Percentiles rank a stretch among this genome's conserved stretches.
These are phyloP conservation scores for Chaetomium strumarium DNA, from an alignment of 2,329 filamentous ascomycete genomes.

Conservation along the genomic window DNA sequence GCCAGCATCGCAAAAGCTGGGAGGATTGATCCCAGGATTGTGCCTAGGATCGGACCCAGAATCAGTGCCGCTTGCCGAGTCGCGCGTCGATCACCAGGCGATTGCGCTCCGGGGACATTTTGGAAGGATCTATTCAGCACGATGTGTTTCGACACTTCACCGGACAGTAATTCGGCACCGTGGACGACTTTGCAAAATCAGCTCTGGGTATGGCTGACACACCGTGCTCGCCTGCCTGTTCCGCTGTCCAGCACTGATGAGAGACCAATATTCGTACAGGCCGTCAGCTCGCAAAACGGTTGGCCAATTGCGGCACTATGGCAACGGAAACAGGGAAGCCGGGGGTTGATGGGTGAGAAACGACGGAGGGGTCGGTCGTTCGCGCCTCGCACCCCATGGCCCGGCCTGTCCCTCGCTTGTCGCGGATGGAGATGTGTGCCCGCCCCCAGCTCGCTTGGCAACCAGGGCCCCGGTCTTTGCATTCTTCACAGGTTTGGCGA, in stretches of 20 bases:
- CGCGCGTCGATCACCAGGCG: constrained; percentile 11
- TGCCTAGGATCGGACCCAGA: background rate
- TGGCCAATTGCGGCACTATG: constrained; percentile 14
- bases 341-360: background rate
- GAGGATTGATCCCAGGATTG: background rate
- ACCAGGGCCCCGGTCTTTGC: constrained; percentile 14
- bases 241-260: background rate
- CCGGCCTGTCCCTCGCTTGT: constrained; percentile 8
- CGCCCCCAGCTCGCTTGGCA: constrained; percentile 17
- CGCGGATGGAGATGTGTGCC: constrained; percentile 1
- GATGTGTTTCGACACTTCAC: background rate
- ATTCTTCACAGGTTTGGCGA: constrained; percentile 19
- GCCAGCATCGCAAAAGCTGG: background rate
- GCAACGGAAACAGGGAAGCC: constrained; percentile 9
- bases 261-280: no score
- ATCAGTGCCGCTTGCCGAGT: constrained; percentile 4
- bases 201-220: constrained; percentile 2
- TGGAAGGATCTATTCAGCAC: no score
- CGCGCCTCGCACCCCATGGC: background rate
- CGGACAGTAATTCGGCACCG: background rate
- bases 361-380: background rate
- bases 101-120: background rate
- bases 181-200: background rate
- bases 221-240: background rate
- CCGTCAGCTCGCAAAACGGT: background rate